These are phyloP conservation scores for Penicillium polonicum DNA, from an alignment of 2,329 filamentous ascomycete genomes.

Conservation along the genomic window DNA sequence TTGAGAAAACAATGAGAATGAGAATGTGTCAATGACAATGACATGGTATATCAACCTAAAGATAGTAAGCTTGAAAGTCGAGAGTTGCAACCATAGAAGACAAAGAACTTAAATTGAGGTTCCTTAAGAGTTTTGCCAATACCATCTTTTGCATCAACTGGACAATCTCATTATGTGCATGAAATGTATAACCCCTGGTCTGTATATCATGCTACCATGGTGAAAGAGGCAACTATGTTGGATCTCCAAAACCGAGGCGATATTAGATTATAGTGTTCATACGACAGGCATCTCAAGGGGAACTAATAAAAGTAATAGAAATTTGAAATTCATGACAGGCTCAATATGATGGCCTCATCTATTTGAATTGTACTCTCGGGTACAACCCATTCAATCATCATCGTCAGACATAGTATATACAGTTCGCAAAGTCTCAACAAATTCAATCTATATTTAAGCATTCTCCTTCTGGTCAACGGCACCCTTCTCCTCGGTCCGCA, in stretches of 20 bases:
- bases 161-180: neutral
- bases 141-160: neutral
- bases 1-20: neutral
- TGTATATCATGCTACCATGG: neutral
- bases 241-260: neutral
- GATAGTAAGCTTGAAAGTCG: neutral
- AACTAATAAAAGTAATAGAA: neutral
- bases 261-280: neutral
- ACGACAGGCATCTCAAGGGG: neutral
- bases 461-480: conserved; percentile 20
- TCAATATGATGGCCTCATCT: neutral
- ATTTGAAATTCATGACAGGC: neutral
- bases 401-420: conserved; percentile 7
- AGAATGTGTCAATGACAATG: neutral
- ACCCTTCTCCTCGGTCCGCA: conserved; percentile 19
- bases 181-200: no score
- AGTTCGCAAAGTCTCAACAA: neutral
- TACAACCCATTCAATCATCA: neutral
- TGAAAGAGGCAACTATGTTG: neutral
- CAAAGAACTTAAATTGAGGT: neutral
- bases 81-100: neutral
- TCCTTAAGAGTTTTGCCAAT: neutral
- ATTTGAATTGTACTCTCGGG: neutral
- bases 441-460: conserved; percentile 7
- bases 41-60: neutral